A percentile compares a stretch with the other conserved stretches of the same genome.
Conservation (phyloP, 305 asterid genomes). For the Striga hermonthica region DNA sequence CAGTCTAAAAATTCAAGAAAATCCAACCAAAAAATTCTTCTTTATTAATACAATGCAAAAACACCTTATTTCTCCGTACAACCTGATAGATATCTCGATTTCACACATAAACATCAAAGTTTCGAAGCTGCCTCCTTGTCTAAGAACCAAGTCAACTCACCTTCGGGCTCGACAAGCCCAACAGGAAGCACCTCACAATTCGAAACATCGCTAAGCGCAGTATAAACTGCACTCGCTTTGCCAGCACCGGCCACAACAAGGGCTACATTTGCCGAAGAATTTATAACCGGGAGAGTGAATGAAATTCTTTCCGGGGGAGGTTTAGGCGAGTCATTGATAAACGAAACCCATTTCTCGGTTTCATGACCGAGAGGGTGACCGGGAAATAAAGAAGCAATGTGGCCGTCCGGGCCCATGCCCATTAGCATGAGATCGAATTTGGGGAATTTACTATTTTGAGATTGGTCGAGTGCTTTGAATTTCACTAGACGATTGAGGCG, state of each 20-base stretch:
- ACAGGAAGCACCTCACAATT: constrained; percentile 47
- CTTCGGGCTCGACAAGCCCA: constrained; percentile 62
- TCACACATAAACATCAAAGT: constrained; percentile 28
- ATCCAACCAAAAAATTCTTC: not conserved
- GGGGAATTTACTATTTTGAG: constrained; percentile 52
- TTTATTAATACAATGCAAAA: not conserved
- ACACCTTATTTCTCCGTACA: not conserved
- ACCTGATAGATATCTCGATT: not conserved
- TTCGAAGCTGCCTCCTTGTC: constrained; percentile 81
- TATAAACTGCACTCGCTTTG: constrained; percentile 51
- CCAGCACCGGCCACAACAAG: constrained; percentile 63
- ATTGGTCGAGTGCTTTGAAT: constrained; percentile 42
- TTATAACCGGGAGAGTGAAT: constrained; percentile 77
- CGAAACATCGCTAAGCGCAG: constrained; percentile 45
- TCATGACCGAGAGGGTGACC: constrained; percentile 59
- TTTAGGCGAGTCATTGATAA: constrained; percentile 72
- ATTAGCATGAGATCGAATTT: constrained; percentile 74
- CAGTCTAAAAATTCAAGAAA: too few relatives aligned
- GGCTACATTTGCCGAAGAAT: constrained; percentile 61
- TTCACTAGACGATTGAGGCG: constrained; percentile 61
- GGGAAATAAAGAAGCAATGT: constrained; percentile 81
- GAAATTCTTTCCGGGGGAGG: constrained; percentile 85
- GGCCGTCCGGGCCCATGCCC: constrained; percentile 92
- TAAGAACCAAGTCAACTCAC: constrained; percentile 68
- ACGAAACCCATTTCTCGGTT: constrained; percentile 61